These are phyloP conservation scores for Debaryomyces hansenii DNA, from an alignment of 805 yeast species.

Conservation along the genomic window DNA sequence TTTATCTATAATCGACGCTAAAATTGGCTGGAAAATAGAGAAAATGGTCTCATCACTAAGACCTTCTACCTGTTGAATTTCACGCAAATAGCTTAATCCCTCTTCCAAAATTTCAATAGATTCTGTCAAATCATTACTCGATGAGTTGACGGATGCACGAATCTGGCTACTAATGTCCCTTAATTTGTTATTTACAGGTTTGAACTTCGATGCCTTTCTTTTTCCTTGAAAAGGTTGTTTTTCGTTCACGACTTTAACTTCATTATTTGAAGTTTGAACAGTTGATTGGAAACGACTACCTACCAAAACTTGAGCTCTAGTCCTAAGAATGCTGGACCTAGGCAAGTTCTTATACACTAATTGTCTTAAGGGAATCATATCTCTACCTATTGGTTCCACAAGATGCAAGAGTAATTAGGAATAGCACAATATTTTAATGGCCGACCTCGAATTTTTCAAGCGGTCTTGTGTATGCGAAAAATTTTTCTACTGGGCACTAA, in stretches of 20 bases:
- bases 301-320: not conserved
- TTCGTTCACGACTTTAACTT: not conserved
- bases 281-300: conserved; percentile 9
- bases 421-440: not conserved
- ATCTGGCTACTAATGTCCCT: conserved; percentile 36
- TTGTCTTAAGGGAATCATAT: conserved; percentile 20
- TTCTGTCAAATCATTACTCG: conserved; percentile 23
- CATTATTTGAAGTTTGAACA: not conserved
- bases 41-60: conserved; percentile 26
- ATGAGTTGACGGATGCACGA: conserved; percentile 19
- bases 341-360: conserved; percentile 6
- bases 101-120: conserved; percentile 39
- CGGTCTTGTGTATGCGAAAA: conserved; percentile 1
- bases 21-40: conserved; percentile 27
- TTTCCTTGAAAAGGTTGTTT: not conserved
- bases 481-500: not conserved
- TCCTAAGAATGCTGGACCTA: not conserved
- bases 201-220: conserved; percentile 2
- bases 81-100: conserved; percentile 38
- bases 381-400: not conserved
- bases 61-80: conserved; percentile 32
- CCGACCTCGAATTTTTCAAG: conserved; percentile 5
- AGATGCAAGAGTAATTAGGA: not conserved
- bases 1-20: conserved; percentile 20
- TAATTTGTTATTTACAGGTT: conserved; percentile 26